These are phyloP conservation scores for Termitomyces sp. DNA, from an alignment of 768 basidiomycete species.

Conservation along the genomic window DNA sequence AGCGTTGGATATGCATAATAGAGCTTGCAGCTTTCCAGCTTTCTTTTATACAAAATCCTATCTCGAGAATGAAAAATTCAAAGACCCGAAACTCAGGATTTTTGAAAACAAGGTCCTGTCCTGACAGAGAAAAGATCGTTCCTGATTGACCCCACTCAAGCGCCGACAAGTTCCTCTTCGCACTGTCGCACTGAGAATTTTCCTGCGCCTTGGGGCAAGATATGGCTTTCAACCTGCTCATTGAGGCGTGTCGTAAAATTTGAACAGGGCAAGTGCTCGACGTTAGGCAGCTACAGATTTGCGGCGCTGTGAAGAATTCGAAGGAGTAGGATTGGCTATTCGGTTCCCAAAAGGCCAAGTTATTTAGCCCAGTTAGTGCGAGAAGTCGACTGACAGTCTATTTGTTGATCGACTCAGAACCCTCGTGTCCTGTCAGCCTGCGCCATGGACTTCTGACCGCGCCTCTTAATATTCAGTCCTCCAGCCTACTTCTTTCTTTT, in stretches of 20 bases:
- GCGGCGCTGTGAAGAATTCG: neutral
- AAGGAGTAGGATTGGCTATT: slow-evolving; percentile 5
- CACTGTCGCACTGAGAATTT: neutral
- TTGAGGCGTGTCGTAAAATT: neutral
- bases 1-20: neutral
- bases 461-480: slow-evolving; percentile 1
- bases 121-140: neutral
- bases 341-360: slow-evolving; percentile 5
- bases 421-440: slow-evolving; percentile 3
- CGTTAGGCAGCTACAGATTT: neutral
- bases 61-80: neutral
- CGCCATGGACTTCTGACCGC: slow-evolving; percentile 1
- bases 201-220: neutral
- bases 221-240: neutral
- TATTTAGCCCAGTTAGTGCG: slow-evolving; percentile 6
- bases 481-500: neutral
- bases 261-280: neutral
- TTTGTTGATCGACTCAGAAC: slow-evolving; percentile 15
- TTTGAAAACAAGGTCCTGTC: slow-evolving; percentile 3
- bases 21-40: neutral
- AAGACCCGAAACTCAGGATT: neutral
- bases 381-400: slow-evolving; percentile 9
- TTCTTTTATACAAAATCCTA: neutral
- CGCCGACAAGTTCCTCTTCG: neutral
- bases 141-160: neutral